Base-by-base conservation (phyloP, 2,329 filamentous ascomycete species). In the Aspergillus tanneri region DNA sequence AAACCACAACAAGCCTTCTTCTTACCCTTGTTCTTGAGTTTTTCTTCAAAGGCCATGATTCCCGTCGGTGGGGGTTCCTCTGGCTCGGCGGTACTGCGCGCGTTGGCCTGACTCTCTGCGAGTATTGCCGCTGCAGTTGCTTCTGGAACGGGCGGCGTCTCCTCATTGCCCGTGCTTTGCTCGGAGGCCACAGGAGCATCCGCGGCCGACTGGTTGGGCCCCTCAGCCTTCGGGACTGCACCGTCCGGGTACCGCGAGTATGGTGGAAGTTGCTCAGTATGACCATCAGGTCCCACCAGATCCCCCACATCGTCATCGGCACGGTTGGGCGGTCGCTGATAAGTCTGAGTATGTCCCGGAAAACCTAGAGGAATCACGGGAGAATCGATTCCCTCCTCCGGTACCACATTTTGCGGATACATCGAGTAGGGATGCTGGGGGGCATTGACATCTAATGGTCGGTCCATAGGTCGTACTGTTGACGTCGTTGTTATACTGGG, bases 231-330 rank as follows among this genome's bases (percentile, higher is more conserved):
- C 68, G 80, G 64, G 64, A 79, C 69, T 71, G 85, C 75, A 47
- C 89, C 86, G 43, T 95, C 88, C 2, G 91, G 89, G 68, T 95
- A 96, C 66, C 90, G 80, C 11, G 89, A 88, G 65, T 97, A 97
- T 0, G 92, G 92, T 10, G 92, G 92, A 14, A 96, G 74, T 67
- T 95, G 89, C 69, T 97, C 92, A 1, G 87, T 86, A 64, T 96
- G 90, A 1, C 91, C 91, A 61, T 95, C 84, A 0, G 87, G 88
- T 1, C 90, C 90, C 43, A 96, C 86, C 45, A 96, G 82, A 65
- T 91, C 90, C 38, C 86, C 89, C n/a, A 82, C 76, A 59, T 96
- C 91, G 70, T 96, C 90, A 43, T 89, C 89, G 47, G 62, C 62
- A 16, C 63, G 64, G 0, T 87, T 88, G 43, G 89, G 70, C 43